Evolutionary conservation across 2,329 filamentous ascomycete genomes (phyloP), one percentile per base, ranked within the genome.

Genomic region (Trichoderma sp.): DNA sequence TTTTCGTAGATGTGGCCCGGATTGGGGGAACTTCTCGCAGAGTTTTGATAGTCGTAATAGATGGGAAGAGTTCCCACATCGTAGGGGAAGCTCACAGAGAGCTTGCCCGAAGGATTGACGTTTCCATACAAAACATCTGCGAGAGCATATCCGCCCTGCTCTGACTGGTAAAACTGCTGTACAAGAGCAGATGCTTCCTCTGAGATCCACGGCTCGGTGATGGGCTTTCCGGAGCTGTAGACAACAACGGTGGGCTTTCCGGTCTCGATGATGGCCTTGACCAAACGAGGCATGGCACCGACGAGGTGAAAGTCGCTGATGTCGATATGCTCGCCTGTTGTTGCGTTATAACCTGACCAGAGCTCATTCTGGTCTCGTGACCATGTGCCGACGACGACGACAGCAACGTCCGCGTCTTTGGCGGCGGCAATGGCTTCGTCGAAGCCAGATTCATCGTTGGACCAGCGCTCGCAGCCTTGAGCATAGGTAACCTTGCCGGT

Each of bases 41-140:
- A 64, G 33, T 64, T 64, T 33, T 55, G 61, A 33, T 64, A 35
- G 4, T 64, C 47, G 47, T 64, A 64, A 24, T 64, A 64, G 33
- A 64, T 64, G 29, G 61, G 61, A 3, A 64, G 47, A 55, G 61
- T 64, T 14, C 61, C 61, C 21, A 64, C 61, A 55, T 64, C 61
- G 8, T 64, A 64, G 35, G 61, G 61, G 33, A 64, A 64, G 21
- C 61, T 64, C 49, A 64, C 61, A n/a, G 61, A 64, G 14, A 64
- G 61, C 8, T 64, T 64, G 2, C 61, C 61, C 2, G 61, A 64
- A 64, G 61, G 61, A 14, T 64, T 64, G 11, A 64, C 61, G 8
- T 64, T 55, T 8, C 61, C 61, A 24, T 64, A 64, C 24, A 64
- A 6, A 16, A 64, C 61, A 24, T 64, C 61, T 10, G 61, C 61